These are phyloP conservation scores for Rosa lucieae DNA, from an alignment of 306 rosid genomes.

Conservation along the genomic window DNA sequence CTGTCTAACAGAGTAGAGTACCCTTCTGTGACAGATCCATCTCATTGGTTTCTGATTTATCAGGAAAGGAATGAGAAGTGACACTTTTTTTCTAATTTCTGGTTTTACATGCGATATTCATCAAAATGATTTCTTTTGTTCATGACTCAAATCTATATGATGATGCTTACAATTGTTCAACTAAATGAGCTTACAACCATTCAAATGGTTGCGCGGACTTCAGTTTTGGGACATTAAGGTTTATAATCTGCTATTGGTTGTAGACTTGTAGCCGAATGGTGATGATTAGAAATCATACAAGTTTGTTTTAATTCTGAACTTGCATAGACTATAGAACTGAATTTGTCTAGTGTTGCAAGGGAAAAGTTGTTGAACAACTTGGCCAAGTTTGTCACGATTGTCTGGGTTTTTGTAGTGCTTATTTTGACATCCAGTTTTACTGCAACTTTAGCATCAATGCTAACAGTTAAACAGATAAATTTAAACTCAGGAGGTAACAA, in stretches of 20 bases:
- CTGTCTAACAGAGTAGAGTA: no score
- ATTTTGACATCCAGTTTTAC: conserved; percentile 24
- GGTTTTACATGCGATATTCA: neutral
- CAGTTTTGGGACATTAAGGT: no score
- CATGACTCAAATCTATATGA: neutral
- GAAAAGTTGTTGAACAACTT: conserved; percentile 17
- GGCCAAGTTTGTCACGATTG: conserved; percentile 15
- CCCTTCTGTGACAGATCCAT: no score
- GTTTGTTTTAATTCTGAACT: neutral
- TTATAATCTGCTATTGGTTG: no score
- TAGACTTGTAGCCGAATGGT: no score
- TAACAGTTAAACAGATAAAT: conserved; percentile 16
- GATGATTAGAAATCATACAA: no score
- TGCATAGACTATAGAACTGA: neutral
- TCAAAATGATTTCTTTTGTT: neutral
- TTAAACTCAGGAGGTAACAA: neutral
- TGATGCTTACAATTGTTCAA: neutral
- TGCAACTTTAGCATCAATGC: conserved; percentile 4
- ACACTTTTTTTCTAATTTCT: neutral
- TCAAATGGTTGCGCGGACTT: neutral
- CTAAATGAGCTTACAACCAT: no score
- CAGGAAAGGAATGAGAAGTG: neutral
- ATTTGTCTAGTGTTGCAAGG: conserved; percentile 6
- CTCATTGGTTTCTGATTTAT: no score
- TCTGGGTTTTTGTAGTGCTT: conserved; percentile 26